These are phyloP conservation scores for Lipomyces mesembrius DNA, from an alignment of 805 yeast species.

Conservation along the genomic window DNA sequence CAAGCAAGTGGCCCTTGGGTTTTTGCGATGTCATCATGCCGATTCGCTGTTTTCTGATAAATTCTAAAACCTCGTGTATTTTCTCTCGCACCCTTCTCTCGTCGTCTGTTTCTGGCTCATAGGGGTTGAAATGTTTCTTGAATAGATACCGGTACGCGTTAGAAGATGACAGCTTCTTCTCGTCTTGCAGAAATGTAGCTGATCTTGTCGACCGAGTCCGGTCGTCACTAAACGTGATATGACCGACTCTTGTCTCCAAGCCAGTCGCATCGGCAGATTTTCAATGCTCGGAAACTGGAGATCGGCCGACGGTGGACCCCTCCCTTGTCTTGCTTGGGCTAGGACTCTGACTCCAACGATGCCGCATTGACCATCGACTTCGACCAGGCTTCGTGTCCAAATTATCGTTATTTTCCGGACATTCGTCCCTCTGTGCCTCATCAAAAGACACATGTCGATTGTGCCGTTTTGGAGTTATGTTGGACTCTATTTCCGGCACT, in stretches of 20 bases:
- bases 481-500: constrained; percentile 7
- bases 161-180: neutral
- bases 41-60: constrained; percentile 25
- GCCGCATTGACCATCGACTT: constrained; percentile 6
- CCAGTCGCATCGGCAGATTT: neutral
- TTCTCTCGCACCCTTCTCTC: constrained; percentile 24
- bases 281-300: neutral
- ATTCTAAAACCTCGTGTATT: constrained; percentile 14
- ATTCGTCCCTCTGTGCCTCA: constrained; percentile 1
- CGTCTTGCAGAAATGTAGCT: neutral
- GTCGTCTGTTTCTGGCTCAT: constrained; percentile 31
- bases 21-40: constrained; percentile 33
- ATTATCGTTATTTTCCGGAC: neutral
- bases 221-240: neutral
- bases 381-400: neutral
- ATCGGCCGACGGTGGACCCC: neutral
- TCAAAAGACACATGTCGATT: constrained; percentile 19
- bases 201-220: neutral
- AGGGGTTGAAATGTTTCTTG: constrained; percentile 19
- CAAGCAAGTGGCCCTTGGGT: constrained; percentile 26
- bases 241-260: neutral
- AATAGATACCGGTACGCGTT: constrained; percentile 5
- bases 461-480: neutral
- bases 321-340: constrained; percentile 11
- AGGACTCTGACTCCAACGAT: constrained; percentile 16